Evolutionary conservation across 2,329 filamentous ascomycete species (phyloP).

Genomic region (Beauveria caledonica): DNA sequence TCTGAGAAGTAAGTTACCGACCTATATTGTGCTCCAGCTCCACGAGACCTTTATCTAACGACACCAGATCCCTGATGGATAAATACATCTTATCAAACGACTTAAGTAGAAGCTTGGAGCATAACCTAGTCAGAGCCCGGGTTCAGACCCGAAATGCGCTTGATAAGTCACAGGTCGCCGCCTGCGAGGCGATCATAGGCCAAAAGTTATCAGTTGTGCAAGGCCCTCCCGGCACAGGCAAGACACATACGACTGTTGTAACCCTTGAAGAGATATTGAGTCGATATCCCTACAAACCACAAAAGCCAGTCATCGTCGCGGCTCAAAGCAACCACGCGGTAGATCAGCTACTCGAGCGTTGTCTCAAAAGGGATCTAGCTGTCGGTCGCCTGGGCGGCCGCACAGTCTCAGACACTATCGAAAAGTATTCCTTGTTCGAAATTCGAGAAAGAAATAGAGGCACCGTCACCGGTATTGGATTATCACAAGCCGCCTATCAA

Average conservation of each 20-base stretch:
- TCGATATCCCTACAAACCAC: slow-evolving; percentile 40
- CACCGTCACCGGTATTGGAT: not conserved
- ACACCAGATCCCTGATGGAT: not conserved
- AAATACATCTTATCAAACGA: not conserved
- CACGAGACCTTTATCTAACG: not conserved
- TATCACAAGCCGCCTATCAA: not conserved
- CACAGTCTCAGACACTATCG: slow-evolving; percentile 57
- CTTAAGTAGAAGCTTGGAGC: slow-evolving; percentile 17
- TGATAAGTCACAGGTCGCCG: slow-evolving; percentile 63
- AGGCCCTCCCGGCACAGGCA: slow-evolving; percentile 67
- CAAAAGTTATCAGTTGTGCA: slow-evolving; percentile 70
- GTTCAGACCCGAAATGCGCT: slow-evolving; percentile 31
- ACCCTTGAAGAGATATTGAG: slow-evolving; percentile 40
- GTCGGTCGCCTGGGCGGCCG: slow-evolving; percentile 55
- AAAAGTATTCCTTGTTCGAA: slow-evolving; percentile 57
- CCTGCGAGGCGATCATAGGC: slow-evolving; percentile 61
- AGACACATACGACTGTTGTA: slow-evolving; percentile 73
- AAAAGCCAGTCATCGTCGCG: slow-evolving; percentile 62
- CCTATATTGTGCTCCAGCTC: not conserved
- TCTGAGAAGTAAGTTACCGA: slow-evolving; percentile 38
- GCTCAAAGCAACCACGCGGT: slow-evolving; percentile 89
- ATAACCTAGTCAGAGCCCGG: not conserved
- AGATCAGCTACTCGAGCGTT: slow-evolving; percentile 66
- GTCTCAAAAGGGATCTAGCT: slow-evolving; percentile 33
- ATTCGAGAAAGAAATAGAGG: slow-evolving; percentile 32